Conservation (phyloP, 176 grass and related monocot species). For the Carex parvula region DNA sequence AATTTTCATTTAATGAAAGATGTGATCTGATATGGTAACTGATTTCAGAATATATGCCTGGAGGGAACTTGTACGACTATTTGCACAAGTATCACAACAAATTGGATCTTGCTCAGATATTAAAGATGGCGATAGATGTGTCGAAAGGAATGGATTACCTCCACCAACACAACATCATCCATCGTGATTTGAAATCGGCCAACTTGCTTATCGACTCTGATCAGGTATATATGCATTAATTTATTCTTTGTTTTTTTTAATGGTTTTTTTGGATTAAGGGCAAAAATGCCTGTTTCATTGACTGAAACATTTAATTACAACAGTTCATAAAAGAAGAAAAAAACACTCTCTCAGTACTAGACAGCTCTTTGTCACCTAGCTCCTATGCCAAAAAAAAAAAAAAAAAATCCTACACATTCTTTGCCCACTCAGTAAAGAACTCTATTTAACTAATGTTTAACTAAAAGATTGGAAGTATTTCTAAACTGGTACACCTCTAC, state of each 20-base stretch:
- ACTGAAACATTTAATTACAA: too few species aligned
- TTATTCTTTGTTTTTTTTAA: not conserved
- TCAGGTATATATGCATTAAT: constrained; percentile 39
- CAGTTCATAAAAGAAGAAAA: too few species aligned
- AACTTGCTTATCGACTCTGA: constrained; percentile 74
- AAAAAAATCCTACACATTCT: too few species aligned
- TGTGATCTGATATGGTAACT: not conserved
- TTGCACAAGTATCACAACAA: constrained; percentile 58
- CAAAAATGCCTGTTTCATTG: too few species aligned
- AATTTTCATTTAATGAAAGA: not conserved
- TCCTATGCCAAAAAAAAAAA: too few species aligned
- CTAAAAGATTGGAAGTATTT: too few species aligned
- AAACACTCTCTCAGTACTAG: too few species aligned
- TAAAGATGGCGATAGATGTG: constrained; percentile 79
- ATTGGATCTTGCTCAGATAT: constrained; percentile 59
- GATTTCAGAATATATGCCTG: constrained; percentile 73
- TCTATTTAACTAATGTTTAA: too few species aligned
- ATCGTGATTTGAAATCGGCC: constrained; percentile 89
- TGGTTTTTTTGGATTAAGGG: too few species aligned
- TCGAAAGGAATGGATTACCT: constrained; percentile 92
- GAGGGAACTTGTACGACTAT: constrained; percentile 91
- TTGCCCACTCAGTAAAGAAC: too few species aligned
- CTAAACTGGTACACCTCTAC: too few species aligned
- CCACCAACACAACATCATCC: constrained; percentile 85
- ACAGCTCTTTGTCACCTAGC: too few species aligned